Percentiles rank a stretch among this genome's conserved stretches.
Evolutionary conservation across 1,139 yeast genomes (phyloP).

Genomic region (Debaryomyces sp.): DNA sequence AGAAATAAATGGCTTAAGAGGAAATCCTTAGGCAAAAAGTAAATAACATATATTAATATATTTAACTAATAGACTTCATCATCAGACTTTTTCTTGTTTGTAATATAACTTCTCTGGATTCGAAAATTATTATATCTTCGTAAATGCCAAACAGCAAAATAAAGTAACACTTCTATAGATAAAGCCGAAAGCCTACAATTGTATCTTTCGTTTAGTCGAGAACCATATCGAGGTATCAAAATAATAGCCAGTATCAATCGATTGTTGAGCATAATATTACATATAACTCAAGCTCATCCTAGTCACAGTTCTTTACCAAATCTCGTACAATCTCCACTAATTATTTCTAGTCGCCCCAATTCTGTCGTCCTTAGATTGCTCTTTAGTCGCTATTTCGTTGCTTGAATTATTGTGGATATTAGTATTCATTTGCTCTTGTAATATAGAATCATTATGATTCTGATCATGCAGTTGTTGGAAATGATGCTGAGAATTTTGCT

Average conservation of each 20-base stretch:
- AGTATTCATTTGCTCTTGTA: constrained; percentile 21
- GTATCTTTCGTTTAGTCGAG: neutral
- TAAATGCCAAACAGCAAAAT: neutral
- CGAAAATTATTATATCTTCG: neutral
- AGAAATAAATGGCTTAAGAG: constrained; percentile 65
- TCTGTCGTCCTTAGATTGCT: constrained; percentile 20
- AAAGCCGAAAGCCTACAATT: neutral
- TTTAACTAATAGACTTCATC: neutral
- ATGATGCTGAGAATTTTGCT: constrained; percentile 6
- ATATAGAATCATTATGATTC: constrained; percentile 6
- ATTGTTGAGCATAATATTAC: neutral
- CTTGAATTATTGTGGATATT: constrained; percentile 4
- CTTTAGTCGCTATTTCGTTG: constrained; percentile 13
- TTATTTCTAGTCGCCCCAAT: constrained; percentile 19
- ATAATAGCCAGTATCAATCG: neutral
- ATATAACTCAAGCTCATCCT: neutral
- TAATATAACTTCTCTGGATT: neutral
- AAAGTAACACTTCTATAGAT: neutral
- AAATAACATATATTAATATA: constrained; percentile 7
- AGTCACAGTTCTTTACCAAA: neutral
- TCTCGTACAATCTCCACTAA: neutral
- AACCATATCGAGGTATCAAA: neutral
- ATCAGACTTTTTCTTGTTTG: neutral
- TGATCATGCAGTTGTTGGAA: constrained; percentile 11
- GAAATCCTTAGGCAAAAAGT: constrained; percentile 48